A percentile compares a stretch with the other conserved stretches of the same genome.
Conservation (phyloP, 352 stramenopile genomes). For the Pythium myriotylum region DNA sequence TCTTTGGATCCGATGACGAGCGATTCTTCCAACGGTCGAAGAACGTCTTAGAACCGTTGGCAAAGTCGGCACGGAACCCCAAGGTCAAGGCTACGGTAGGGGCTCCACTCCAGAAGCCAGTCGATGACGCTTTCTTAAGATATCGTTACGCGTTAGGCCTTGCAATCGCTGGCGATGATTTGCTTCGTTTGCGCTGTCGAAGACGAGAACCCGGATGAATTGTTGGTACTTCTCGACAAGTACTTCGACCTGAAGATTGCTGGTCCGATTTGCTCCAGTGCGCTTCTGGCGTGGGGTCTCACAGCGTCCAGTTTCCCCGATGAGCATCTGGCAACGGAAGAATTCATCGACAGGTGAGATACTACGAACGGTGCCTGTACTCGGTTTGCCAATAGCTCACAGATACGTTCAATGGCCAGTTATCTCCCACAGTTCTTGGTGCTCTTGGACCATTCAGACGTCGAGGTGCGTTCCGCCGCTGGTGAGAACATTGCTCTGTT, state of each 20-base stretch:
- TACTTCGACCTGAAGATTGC: constrained; percentile 72
- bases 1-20: constrained; percentile 76
- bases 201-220: constrained; percentile 69
- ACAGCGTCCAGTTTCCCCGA: constrained; percentile 66
- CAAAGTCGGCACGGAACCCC: constrained; percentile 60
- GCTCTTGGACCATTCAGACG: constrained; percentile 76
- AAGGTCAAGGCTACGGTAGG: constrained; percentile 69
- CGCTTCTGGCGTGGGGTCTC: constrained; percentile 76
- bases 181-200: constrained; percentile 83
- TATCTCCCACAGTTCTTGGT: constrained; percentile 69
- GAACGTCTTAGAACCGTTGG: constrained; percentile 67
- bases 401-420: constrained; percentile 28
- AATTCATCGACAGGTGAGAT: constrained; percentile 62
- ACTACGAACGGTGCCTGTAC: background rate
- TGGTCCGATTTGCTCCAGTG: constrained; percentile 61
- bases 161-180: constrained; percentile 70
- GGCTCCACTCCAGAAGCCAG: too few relatives aligned
- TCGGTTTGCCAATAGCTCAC: background rate
- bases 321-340: constrained; percentile 48
- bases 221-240: constrained; percentile 65
- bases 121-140: background rate
- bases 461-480: constrained; percentile 78
- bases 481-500: constrained; percentile 88
- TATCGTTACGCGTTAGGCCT: constrained; percentile 32
- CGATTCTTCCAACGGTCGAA: constrained; percentile 76